Base-by-base conservation (phyloP, 129 eudicot species). In the Calendula officinalis region DNA sequence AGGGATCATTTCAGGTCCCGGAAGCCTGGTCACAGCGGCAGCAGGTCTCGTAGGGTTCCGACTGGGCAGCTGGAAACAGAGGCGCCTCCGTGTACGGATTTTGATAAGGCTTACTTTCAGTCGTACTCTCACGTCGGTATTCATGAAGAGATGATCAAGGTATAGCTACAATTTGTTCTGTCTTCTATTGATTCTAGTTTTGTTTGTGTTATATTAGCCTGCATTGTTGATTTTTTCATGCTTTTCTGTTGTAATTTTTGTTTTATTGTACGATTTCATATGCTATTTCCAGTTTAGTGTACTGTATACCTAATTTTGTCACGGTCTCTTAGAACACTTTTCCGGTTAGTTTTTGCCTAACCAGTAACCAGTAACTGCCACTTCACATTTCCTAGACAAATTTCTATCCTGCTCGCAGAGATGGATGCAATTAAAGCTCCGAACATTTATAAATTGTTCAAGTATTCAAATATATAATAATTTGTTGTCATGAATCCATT, bases 141-240 rank as follows among this genome's bases (percentile, higher is more conserved):
- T 59, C 99, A 92, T 68, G 96, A 88, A 74, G 99, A 92, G 60
- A 92, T 92, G 99, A 92, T 88, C 68, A 92, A 88, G 96, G 99
- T 91, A 30, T 40, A 37, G 34, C 3, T 38, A 22, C n/a, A 15
- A 14, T 13, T 22, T 14, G 1, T 3, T 40, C 8, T 8, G 3
- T 52, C 1, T 43, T 17, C 1, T 39, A 43, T 58, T 17, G 15
- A 55, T 39, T 71, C 40, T 33, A 0, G 47, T 52, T 48, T 41
- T 54, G 56, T 48, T 17, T 54, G 11, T 53, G 22, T 37, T 10
- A 55, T 64, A 48, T 49, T 9, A 12, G 56, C 36, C 80, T 43
- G 47, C 74, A 59, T 68, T 68, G 74, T 49, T 51, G 62, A 27
- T 51, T 68, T n/a, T 5, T 27, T 17, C 11, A 10, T 67, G 33